These are phyloP conservation scores for Arxiozyma heterogenica DNA, from an alignment of 1,139 yeast genomes.

Conservation along the genomic window DNA sequence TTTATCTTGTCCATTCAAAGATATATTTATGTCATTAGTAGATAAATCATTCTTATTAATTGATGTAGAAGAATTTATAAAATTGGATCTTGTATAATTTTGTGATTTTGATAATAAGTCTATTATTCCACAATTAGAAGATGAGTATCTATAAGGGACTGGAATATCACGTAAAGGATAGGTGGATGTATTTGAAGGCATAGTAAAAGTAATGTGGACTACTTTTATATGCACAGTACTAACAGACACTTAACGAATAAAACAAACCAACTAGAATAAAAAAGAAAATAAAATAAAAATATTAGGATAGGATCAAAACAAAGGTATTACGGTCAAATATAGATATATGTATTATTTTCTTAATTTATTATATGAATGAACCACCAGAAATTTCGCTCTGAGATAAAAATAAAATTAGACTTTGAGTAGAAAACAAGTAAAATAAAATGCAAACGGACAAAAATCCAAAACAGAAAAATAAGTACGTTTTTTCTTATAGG, in stretches of 20 bases:
- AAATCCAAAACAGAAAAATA: neutral
- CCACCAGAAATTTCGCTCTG: neutral
- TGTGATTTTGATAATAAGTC: neutral
- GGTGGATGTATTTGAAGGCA: constrained; percentile 6
- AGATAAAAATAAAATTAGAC: neutral
- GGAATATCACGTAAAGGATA: constrained; percentile 16
- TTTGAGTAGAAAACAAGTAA: too few species aligned
- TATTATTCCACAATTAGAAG: neutral
- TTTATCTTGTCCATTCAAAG: neutral
- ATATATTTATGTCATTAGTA: neutral
- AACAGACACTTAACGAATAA: too few species aligned
- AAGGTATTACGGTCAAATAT: neutral
- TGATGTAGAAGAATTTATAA: neutral
- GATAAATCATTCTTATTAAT: neutral
- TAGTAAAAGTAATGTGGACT: neutral
- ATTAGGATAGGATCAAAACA: neutral
- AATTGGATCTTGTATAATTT: neutral
- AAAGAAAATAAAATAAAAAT: too few species aligned
- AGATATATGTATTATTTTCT: neutral
- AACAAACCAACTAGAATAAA: too few species aligned
- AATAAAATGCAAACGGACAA: too few species aligned
- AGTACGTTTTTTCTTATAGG: neutral
- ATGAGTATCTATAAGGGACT: constrained; percentile 13
- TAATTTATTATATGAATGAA: too few species aligned
- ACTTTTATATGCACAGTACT: neutral